phyloP scores from a whole-genome alignment of 1,284 basidiomycete genomes.

The Somion occarium region DNA sequence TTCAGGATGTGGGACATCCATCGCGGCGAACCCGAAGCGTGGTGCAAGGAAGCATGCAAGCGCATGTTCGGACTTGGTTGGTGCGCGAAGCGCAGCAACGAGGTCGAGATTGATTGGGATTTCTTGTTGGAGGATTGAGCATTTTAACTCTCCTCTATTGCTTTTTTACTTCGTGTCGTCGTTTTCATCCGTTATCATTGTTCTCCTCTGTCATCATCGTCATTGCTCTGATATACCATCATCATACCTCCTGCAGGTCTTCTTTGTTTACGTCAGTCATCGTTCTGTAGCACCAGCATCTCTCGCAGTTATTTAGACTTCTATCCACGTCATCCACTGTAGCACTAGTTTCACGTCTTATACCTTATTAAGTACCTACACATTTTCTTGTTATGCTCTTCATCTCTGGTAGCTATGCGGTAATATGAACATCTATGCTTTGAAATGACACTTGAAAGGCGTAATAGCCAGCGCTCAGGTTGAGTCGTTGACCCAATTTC shows the following conservation, averaged over 20 bases:
- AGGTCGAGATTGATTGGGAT: conserved; percentile 66
- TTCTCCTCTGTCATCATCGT: not conserved
- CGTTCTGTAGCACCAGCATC: not conserved
- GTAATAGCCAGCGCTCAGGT: too few relatives aligned
- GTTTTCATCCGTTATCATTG: not conserved
- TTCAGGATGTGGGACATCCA: conserved; percentile 78
- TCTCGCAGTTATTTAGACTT: not conserved
- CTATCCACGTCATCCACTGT: not conserved
- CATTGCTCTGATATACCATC: not conserved
- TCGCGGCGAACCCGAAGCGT: conserved; percentile 54
- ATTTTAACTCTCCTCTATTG: conserved; percentile 1
- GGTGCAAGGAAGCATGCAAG: conserved; percentile 55
- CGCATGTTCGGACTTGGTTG: conserved; percentile 51
- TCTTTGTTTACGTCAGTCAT: not conserved
- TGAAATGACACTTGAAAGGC: too few relatives aligned
- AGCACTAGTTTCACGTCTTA: not conserved
- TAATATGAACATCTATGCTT: too few relatives aligned
- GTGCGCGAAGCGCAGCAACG: conserved; percentile 47
- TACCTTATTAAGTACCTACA: not conserved
- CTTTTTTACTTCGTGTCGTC: not conserved
- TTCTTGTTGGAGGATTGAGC: conserved; percentile 65
- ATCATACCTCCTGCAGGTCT: not conserved
- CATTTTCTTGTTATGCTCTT: too few relatives aligned
- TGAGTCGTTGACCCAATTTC: too few relatives aligned
- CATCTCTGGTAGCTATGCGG: too few relatives aligned